Conservation (phyloP, 306 rosid genomes). For the Malus orientalis region DNA sequence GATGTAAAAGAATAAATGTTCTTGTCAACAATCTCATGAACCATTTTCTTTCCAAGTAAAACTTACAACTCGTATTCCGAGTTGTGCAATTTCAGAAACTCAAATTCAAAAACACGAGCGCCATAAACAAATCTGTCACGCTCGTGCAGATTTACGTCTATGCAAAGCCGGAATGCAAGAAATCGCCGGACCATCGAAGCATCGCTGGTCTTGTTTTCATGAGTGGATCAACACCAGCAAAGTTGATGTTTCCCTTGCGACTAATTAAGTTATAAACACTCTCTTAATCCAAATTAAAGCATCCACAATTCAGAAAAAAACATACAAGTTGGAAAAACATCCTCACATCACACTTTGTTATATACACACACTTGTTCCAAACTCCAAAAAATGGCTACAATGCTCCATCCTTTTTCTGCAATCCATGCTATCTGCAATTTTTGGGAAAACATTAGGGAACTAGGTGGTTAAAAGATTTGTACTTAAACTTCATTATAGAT, state of each 20-base stretch:
- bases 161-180: conserved; percentile 36
- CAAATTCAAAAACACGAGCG: background rate
- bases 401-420: background rate
- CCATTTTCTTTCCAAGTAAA: background rate
- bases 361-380: no score
- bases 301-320: no score
- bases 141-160: conserved; percentile 46
- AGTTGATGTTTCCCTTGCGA: conserved; percentile 49
- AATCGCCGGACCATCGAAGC: conserved; percentile 26
- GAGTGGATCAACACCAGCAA: conserved; percentile 57
- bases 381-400: no score
- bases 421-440: background rate
- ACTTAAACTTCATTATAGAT: no score
- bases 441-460: background rate
- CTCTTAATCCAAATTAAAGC: no score
- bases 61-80: background rate
- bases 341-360: no score
- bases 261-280: conserved; percentile 29
- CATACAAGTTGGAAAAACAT: no score
- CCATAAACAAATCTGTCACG: conserved; percentile 11
- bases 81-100: background rate
- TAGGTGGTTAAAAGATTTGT: no score
- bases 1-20: background rate
- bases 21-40: background rate
- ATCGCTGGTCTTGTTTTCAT: conserved; percentile 48